These are phyloP conservation scores for Cetradonia linearis DNA, from an alignment of 495 filamentous ascomycete genomes.

Conservation along the genomic window DNA sequence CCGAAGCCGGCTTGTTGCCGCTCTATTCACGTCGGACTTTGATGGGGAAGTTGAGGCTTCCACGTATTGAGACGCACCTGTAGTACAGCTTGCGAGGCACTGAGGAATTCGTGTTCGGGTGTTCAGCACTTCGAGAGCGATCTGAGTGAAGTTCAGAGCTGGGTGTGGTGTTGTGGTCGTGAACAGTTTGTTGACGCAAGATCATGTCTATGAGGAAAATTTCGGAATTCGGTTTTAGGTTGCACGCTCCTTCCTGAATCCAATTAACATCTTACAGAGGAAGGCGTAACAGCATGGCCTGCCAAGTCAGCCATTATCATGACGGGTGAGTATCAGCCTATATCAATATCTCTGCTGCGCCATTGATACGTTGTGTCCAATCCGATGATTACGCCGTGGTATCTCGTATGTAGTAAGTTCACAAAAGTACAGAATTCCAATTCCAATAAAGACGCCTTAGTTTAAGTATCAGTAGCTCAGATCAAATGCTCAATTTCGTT, in stretches of 20 bases:
- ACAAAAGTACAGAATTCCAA: background rate
- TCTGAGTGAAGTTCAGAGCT: background rate
- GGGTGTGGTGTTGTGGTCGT: background rate
- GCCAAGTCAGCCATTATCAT: background rate
- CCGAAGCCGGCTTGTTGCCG: background rate
- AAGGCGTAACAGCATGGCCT: background rate
- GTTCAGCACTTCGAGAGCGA: background rate
- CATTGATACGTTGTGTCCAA: background rate
- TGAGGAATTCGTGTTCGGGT: background rate
- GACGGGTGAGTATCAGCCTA: too few species aligned
- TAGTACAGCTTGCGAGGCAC: background rate
- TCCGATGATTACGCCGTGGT: background rate
- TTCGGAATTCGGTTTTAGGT: background rate
- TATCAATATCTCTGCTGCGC: too few species aligned
- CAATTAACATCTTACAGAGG: background rate
- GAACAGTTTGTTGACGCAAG: background rate
- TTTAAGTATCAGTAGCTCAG: background rate
- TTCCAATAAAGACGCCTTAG: background rate
- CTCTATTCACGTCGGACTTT: background rate
- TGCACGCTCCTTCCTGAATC: background rate
- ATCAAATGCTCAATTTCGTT: slow-evolving; percentile 88
- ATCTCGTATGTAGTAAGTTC: background rate
- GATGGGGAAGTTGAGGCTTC: background rate
- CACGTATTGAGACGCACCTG: background rate
- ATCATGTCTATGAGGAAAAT: background rate